Evolutionary conservation across 129 eudicot genomes (phyloP), one percentile per base, ranked within the genome.

Genomic region (Tanacetum coccineum): DNA sequence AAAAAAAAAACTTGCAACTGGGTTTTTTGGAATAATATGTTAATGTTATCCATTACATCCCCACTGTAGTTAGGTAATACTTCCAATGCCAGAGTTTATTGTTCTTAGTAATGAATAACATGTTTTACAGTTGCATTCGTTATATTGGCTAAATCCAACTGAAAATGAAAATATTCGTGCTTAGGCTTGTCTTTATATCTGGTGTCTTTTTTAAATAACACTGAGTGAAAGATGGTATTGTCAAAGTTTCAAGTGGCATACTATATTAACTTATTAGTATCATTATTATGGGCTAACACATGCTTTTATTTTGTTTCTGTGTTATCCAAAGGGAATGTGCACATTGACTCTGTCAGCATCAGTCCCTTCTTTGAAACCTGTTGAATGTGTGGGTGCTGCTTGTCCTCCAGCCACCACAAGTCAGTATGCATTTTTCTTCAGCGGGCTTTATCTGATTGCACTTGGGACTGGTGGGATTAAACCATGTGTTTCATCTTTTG

Each of bases 401-500:
- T 87, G 91, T 73, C 88, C 88, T 53, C 22, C 88, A 40, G 91
- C 97, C 11, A 68, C 87, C 61, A 75, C 87, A 28, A 71, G 80
- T 44, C 95, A 92, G 77, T 83, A 83, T 62, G 82, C 74, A n/a
- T 49, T 88, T 66, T 88, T 92, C 64, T 86, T 80, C 74, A 30
- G 73, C 3, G 95, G 96, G 17, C 85, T 92, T 10, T 92, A 92
- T 73, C 81, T 92, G 59, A 80, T 88, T 17, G 96, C 98, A 13
- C 89, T 91, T n/a, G 97, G 95, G 50, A 85, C 93, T 0, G 97
- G 97, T 13, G 97, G 95, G 70, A 91, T 91, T 66, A 88, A 91
- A 53, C 98, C 98, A 3, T 88, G 96, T 73, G 95, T 91, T 71
- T 85, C 96, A 10, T 83, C 98, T 28, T 91, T 91, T 47, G 98